These are phyloP conservation scores for Penicillium pulvis DNA, from an alignment of 495 filamentous ascomycete species.

Conservation along the genomic window DNA sequence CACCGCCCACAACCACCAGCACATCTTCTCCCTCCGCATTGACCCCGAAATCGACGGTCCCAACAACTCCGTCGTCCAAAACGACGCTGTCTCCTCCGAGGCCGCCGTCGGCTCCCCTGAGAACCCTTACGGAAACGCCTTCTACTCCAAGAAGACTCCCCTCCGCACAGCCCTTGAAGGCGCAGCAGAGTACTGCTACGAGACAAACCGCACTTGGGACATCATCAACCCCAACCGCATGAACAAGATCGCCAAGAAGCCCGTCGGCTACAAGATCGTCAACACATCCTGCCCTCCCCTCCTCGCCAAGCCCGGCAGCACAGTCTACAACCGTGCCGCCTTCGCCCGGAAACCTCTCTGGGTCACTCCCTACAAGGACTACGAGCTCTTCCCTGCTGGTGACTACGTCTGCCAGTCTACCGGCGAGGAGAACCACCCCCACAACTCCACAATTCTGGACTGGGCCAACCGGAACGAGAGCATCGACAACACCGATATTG, in stretches of 20 bases:
- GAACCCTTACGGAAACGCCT: conserved; percentile 52
- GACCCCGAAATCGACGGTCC: conserved; percentile 57
- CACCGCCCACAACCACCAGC: conserved; percentile 56
- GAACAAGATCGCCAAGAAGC: conserved; percentile 42
- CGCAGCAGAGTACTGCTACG: conserved; percentile 47
- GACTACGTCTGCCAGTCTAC: conserved; percentile 52
- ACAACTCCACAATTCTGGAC: conserved; percentile 36
- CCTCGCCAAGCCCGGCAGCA: conserved; percentile 39
- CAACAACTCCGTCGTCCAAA: conserved; percentile 52
- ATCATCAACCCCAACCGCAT: conserved; percentile 49
- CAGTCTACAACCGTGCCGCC: conserved; percentile 40
- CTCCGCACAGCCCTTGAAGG: conserved; percentile 44
- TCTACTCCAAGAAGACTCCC: conserved; percentile 48
- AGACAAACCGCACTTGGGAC: conserved; percentile 50
- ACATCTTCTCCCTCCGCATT: conserved; percentile 55
- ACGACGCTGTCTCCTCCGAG: conserved; percentile 45
- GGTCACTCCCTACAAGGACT: conserved; percentile 43
- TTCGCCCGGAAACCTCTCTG: conserved; percentile 42
- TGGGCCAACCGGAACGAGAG: conserved; percentile 53
- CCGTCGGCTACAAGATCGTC: conserved; percentile 42
- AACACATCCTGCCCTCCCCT: conserved; percentile 39
- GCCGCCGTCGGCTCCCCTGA: conserved; percentile 37
- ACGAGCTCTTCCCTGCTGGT: conserved; percentile 50
- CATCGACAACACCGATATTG: conserved; percentile 56
- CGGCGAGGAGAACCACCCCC: conserved; percentile 35